These are phyloP conservation scores for Phanerochaete carnosa DNA, from an alignment of 768 basidiomycete species.

Conservation along the genomic window DNA sequence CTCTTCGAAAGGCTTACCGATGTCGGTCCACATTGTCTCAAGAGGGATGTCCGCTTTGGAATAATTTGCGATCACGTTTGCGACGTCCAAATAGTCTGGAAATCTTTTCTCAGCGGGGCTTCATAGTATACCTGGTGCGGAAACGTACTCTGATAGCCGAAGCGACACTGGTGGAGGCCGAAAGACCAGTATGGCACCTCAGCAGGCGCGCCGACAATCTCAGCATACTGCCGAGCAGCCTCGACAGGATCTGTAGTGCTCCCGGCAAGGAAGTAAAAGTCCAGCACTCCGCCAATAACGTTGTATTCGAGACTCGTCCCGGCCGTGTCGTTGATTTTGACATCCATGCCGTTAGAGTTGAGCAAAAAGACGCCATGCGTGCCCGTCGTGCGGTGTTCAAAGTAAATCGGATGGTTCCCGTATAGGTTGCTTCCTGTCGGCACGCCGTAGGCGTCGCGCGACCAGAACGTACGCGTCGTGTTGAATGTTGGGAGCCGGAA, in stretches of 20 bases:
- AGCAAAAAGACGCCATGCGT: conserved; percentile 71
- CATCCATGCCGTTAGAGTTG: conserved; percentile 75
- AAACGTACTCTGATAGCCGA: conserved; percentile 57
- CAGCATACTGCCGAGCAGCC: conserved; percentile 65
- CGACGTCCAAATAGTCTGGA: conserved; percentile 59
- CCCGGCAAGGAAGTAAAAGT: conserved; percentile 77
- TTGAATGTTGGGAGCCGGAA: conserved; percentile 52
- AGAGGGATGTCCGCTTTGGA: conserved; percentile 59
- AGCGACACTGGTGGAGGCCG: conserved; percentile 71
- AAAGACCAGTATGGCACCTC: conserved; percentile 76
- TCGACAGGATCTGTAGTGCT: conserved; percentile 54
- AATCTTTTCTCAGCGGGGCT: not conserved
- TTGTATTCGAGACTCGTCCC: conserved; percentile 63
- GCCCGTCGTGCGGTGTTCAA: conserved; percentile 62
- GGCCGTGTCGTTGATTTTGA: conserved; percentile 52
- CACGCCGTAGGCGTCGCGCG: conserved; percentile 60
- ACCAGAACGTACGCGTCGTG: conserved; percentile 54
- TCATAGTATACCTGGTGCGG: not conserved
- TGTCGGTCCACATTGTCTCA: conserved; percentile 81
- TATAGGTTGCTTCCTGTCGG: conserved; percentile 62
- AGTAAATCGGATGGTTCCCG: conserved; percentile 70
- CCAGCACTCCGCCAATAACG: conserved; percentile 71
- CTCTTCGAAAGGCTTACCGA: conserved; percentile 37
- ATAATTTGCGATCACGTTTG: conserved; percentile 59
- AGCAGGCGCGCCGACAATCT: conserved; percentile 62